Percentiles rank a stretch among this genome's conserved stretches.
Conservation (phyloP, 805 yeast species). For the Saccharomycopsis vini region DNA sequence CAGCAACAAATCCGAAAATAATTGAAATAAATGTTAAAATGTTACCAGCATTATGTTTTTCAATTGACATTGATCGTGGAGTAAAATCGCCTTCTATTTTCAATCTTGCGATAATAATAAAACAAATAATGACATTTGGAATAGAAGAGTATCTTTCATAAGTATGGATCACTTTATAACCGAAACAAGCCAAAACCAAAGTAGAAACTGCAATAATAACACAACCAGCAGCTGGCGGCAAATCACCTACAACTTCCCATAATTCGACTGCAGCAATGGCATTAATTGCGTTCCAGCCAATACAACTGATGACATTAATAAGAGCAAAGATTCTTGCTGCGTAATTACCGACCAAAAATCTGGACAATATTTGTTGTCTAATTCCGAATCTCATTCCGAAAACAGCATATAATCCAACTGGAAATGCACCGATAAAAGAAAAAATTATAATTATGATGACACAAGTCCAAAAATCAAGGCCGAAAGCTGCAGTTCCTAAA, state of each 20-base stretch:
- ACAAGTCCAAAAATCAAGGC: conserved; percentile 65
- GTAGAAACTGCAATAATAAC: conserved; percentile 60
- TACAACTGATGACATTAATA: conserved; percentile 74
- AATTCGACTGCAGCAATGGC: conserved; percentile 84
- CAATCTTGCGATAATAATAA: conserved; percentile 73
- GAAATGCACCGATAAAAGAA: conserved; percentile 58
- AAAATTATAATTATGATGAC: conserved; percentile 63
- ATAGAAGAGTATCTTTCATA: conserved; percentile 88
- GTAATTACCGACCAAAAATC: conserved; percentile 67
- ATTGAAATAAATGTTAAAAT: conserved; percentile 82
- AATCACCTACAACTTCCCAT: conserved; percentile 46
- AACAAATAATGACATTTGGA: conserved; percentile 64
- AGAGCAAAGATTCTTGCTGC: conserved; percentile 71
- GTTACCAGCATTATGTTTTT: conserved; percentile 62
- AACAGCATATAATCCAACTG: conserved; percentile 76
- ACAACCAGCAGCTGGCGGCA: conserved; percentile 91
- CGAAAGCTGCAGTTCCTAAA: conserved; percentile 54
- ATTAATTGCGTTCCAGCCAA: conserved; percentile 94
- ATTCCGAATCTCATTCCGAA: conserved; percentile 82
- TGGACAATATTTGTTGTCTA: conserved; percentile 78
- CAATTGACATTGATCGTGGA: conserved; percentile 43
- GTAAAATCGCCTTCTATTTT: conserved; percentile 53
- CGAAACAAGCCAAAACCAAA: conserved; percentile 68
- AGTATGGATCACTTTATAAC: conserved; percentile 70
- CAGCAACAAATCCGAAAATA: conserved; percentile 81